Evolutionary conservation across 345 rosid genomes (phyloP), one percentile per base, ranked within the genome.

Genomic region (Gossypium raimondii): DNA sequence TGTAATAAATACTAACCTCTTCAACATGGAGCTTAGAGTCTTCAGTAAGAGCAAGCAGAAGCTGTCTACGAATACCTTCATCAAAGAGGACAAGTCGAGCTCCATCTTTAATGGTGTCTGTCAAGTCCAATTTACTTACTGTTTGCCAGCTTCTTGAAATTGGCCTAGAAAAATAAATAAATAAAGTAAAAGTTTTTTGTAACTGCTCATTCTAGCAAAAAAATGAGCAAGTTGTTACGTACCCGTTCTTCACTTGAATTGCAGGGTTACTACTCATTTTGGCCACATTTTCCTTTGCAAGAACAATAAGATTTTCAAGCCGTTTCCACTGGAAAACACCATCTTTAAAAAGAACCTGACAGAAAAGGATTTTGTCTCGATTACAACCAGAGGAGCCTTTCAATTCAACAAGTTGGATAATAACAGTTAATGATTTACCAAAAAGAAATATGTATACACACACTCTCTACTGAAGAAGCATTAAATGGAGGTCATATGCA

Each of bases 201-300:
- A 68, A 68, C 27, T 25, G 52, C 64, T 10, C 17, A 18, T 52
- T 73, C 73, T 22, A 22, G 24, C 10, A 67, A 67, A 38, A 38
- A 61, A 51, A 71, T 43, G n/a, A 67, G 71, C 16, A 72, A 72
- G 13, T 48, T n/a, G 66, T 60, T 18, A 83, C 93, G 72, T 70
- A 91, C 97, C 48, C 76, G 58, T 73, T 78, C 78, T 88, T 83
- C 62, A 76, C 87, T 87, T 75, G 85, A 68, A 91, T 79, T 41
- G 91, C 92, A 41, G 98, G 98, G 80, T 91, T 94, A 77, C 88
- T 89, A 89, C 93, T 94, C 97, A 92, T 92, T 84, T 81, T 90
- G 70, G 95, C 89, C 61, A 92, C 97, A 57, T 92, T 94, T 84
- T 94, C 97, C 84, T 94, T 92, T 10, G 97, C 98, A 81, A 94